Evolutionary conservation across 495 filamentous ascomycete genomes (phyloP).

Genomic region (Durotheca rogersii): DNA sequence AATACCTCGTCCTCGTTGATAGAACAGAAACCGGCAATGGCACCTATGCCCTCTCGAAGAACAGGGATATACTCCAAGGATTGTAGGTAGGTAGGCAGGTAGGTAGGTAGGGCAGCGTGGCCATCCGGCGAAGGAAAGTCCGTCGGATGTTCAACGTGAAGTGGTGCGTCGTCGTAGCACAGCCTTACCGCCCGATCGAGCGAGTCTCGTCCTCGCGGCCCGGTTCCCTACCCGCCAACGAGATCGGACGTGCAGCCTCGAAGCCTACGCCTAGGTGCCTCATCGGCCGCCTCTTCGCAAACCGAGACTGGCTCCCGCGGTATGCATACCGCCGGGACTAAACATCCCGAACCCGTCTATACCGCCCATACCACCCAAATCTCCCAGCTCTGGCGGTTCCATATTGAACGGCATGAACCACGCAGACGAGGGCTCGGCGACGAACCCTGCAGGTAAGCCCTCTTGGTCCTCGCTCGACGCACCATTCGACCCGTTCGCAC

Average conservation of each 20-base stretch:
- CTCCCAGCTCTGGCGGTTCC: constrained; percentile 66
- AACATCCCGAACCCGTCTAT: constrained; percentile 47
- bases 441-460: constrained; percentile 30
- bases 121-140: constrained; percentile 16
- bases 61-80: constrained; percentile 22
- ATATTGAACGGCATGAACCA: constrained; percentile 98
- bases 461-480: constrained; percentile 38
- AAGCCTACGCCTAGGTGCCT: constrained; percentile 2
- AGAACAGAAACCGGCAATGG: background rate
- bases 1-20: constrained; percentile 11
- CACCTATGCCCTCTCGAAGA: background rate
- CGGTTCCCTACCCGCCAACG: background rate
- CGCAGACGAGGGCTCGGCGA: constrained; percentile 61
- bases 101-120: constrained; percentile 19
- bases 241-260: too few relatives aligned
- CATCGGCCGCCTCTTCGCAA: constrained; percentile 30
- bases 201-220: background rate
- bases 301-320: constrained; percentile 22
- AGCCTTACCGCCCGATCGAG: background rate
- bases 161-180: constrained; percentile 4
- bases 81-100: constrained; percentile 7
- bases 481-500: constrained; percentile 60
- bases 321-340: constrained; percentile 33
- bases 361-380: constrained; percentile 43
- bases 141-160: constrained; percentile 9